These are phyloP conservation scores for Trametes polyzona DNA, from an alignment of 1,284 basidiomycete genomes.

Conservation along the genomic window DNA sequence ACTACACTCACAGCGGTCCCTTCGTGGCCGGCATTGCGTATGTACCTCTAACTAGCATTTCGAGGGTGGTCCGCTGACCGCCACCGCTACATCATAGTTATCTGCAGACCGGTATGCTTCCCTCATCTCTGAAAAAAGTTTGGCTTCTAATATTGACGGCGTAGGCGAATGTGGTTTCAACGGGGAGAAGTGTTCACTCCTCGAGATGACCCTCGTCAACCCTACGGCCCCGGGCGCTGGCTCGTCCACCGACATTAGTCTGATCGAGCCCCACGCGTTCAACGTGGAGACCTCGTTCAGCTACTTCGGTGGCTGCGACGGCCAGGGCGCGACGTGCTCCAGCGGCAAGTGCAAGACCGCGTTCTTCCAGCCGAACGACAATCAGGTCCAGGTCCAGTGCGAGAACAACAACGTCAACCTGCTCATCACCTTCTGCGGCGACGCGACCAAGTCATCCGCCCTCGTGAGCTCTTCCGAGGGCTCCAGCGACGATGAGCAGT, in stretches of 20 bases:
- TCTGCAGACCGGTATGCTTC: slow-evolving; percentile 35
- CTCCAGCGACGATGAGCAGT: not conserved
- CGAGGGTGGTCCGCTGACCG: not conserved
- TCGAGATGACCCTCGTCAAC: slow-evolving; percentile 50
- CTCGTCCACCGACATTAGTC: slow-evolving; percentile 47
- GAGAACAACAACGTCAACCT: slow-evolving; percentile 38
- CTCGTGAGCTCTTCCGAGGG: not conserved
- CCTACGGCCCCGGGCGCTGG: slow-evolving; percentile 44
- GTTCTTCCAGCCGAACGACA: slow-evolving; percentile 45
- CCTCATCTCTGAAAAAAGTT: not conserved
- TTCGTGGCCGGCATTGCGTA: slow-evolving; percentile 40
- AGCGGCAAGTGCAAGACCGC: slow-evolving; percentile 38
- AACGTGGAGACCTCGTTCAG: slow-evolving; percentile 38
- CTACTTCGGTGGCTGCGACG: slow-evolving; percentile 38
- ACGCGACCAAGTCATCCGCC: slow-evolving; percentile 17
- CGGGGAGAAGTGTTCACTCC: slow-evolving; percentile 45
- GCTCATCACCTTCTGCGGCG: slow-evolving; percentile 40
- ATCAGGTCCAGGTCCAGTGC: slow-evolving; percentile 45
- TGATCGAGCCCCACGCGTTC: slow-evolving; percentile 44
- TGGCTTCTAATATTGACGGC: not conserved
- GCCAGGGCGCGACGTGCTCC: slow-evolving; percentile 31
- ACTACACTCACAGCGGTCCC: slow-evolving; percentile 36
- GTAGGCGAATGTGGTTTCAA: slow-evolving; percentile 42
- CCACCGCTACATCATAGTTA: slow-evolving; percentile 29
- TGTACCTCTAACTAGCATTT: slow-evolving; percentile 6